Conservation (phyloP, 176 grass and related monocot genomes). For the Juncus inflexus region DNA sequence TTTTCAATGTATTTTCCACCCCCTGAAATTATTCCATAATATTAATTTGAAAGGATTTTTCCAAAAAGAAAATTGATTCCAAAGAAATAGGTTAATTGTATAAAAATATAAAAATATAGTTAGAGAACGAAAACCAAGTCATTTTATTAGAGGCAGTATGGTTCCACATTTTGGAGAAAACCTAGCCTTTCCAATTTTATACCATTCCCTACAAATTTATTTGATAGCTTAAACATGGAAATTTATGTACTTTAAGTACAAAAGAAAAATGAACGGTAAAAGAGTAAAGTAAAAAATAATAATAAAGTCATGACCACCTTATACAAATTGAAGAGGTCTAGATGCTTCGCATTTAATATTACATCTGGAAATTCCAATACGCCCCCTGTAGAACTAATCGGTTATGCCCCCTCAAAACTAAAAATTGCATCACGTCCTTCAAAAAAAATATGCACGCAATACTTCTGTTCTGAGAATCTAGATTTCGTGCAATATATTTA, state of each 20-base stretch:
- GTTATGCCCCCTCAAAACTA: slow-evolving; percentile 76
- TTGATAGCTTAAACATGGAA: slow-evolving; percentile 37
- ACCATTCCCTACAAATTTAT: slow-evolving; percentile 87
- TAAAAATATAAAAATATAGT: neutral
- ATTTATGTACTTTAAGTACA: slow-evolving; percentile 35
- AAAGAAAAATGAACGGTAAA: slow-evolving; percentile 15
- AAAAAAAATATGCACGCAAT: slow-evolving; percentile 22
- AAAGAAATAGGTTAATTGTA: neutral
- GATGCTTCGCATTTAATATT: slow-evolving; percentile 89
- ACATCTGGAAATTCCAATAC: slow-evolving; percentile 93
- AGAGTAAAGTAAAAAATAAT: too few relatives aligned
- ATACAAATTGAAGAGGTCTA: slow-evolving; percentile 96
- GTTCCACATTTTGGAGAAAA: slow-evolving; percentile 94
- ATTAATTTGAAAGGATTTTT: slow-evolving; percentile 5
- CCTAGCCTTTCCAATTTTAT: slow-evolving; percentile 97
- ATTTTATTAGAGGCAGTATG: slow-evolving; percentile 82
- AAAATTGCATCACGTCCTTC: slow-evolving; percentile 93
- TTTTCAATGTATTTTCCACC: slow-evolving; percentile 92
- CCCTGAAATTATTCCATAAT: slow-evolving; percentile 48
- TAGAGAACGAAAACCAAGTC: slow-evolving; percentile 37
- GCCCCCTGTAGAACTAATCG: slow-evolving; percentile 89
- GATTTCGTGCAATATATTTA: too few relatives aligned
- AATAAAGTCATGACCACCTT: slow-evolving; percentile 61
- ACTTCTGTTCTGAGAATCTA: too few relatives aligned
- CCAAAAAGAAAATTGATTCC: neutral